Evolutionary conservation across 2,329 filamentous ascomycete species (phyloP).

Genomic region (Passalora sequoiae): DNA sequence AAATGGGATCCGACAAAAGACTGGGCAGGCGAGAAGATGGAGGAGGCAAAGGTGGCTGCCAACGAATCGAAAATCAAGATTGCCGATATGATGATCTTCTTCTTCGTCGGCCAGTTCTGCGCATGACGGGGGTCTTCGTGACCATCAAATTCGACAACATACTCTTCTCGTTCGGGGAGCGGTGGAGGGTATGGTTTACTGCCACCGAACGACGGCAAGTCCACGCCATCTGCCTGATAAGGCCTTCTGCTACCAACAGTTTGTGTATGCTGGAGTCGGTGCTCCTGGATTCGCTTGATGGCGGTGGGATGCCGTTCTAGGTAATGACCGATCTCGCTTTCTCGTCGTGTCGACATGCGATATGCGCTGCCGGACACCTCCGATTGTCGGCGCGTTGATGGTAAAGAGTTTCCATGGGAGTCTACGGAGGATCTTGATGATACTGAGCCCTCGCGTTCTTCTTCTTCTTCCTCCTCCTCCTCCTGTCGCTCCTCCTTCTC

Average conservation of each 20-base stretch:
- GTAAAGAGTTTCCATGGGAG: not conserved
- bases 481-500: slow-evolving; percentile 35
- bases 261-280: slow-evolving; percentile 62
- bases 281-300: slow-evolving; percentile 66
- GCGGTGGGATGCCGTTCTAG: slow-evolving; percentile 65
- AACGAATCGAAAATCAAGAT: slow-evolving; percentile 71
- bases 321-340: slow-evolving; percentile 39
- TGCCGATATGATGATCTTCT: slow-evolving; percentile 61
- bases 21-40: slow-evolving; percentile 48
- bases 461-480: no score
- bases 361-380: slow-evolving; percentile 11
- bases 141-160: slow-evolving; percentile 77
- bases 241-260: slow-evolving; percentile 57
- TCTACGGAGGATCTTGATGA: slow-evolving; percentile 22
- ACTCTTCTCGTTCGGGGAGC: slow-evolving; percentile 66
- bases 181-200: slow-evolving; percentile 60
- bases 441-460: slow-evolving; percentile 43
- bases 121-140: slow-evolving; percentile 77
- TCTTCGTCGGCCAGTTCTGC: slow-evolving; percentile 83
- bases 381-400: not conserved
- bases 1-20: slow-evolving; percentile 28
- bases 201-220: slow-evolving; percentile 29
- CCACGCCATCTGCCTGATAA: slow-evolving; percentile 35
- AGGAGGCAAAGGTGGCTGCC: slow-evolving; percentile 59
- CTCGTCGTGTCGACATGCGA: slow-evolving; percentile 32